phyloP scores from a whole-genome alignment of 345 rosid genomes.

The Corchorus olitorius region DNA sequence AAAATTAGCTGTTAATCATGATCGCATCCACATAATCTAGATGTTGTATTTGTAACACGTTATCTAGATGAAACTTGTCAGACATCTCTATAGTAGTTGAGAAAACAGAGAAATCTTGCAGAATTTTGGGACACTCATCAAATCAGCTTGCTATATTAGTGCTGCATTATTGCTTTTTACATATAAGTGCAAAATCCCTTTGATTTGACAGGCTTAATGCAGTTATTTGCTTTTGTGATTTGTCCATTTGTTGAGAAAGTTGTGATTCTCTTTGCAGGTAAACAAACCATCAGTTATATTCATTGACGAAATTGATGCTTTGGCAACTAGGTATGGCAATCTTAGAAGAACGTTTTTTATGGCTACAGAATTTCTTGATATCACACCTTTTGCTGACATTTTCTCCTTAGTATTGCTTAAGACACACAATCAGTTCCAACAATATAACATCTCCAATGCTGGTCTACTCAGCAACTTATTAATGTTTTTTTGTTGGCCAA shows the following conservation, averaged over 20 bases:
- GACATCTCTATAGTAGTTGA: not conserved
- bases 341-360: not conserved
- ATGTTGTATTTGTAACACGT: constrained; percentile 3
- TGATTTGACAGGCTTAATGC: constrained; percentile 10
- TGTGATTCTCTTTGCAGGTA: constrained; percentile 62
- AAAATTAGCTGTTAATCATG: constrained; percentile 5
- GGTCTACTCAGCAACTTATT: too few species aligned
- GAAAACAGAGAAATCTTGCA: constrained; percentile 7
- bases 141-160: constrained; percentile 11
- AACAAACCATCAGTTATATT: constrained; percentile 95
- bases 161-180: not conserved
- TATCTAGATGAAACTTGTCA: not conserved
- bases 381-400: not conserved
- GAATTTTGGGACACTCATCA: constrained; percentile 1
- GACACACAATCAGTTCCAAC: not conserved
- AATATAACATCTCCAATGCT: too few species aligned
- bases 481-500: too few species aligned
- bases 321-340: constrained; percentile 75
- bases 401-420: not conserved
- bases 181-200: not conserved
- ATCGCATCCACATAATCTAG: not conserved
- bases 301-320: constrained; percentile 94
- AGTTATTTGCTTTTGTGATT: constrained; percentile 8
- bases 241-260: constrained; percentile 21
- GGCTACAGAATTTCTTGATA: not conserved